Percentiles rank a stretch among this genome's conserved stretches.
Conservation (phyloP, 306 rosid species). For the Lathyrus oleraceus region DNA sequence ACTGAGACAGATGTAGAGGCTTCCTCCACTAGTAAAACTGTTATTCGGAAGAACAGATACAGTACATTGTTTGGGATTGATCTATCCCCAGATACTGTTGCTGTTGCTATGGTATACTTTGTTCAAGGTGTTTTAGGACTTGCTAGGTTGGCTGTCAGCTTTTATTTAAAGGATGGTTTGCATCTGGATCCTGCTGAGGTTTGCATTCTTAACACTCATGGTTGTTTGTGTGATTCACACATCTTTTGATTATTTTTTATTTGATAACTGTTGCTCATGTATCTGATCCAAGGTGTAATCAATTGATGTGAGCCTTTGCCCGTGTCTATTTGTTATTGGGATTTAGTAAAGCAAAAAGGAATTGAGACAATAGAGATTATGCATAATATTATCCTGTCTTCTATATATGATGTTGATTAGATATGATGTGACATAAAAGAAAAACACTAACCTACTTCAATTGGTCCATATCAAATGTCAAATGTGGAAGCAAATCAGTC, state of each 20-base stretch:
- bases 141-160: slow-evolving; percentile 89
- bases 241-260: slow-evolving; percentile 7
- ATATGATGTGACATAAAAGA: background rate
- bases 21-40: slow-evolving; percentile 43
- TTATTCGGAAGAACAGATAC: slow-evolving; percentile 49
- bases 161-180: slow-evolving; percentile 87
- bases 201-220: slow-evolving; percentile 29
- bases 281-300: slow-evolving; percentile 7
- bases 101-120: slow-evolving; percentile 96
- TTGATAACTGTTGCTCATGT: slow-evolving; percentile 7
- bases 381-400: slow-evolving; percentile 9
- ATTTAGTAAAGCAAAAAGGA: background rate
- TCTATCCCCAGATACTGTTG: slow-evolving; percentile 82
- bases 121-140: slow-evolving; percentile 98
- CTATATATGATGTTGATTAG: background rate
- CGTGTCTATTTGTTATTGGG: background rate
- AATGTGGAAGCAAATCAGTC: background rate
- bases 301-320: slow-evolving; percentile 9
- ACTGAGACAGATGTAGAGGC: slow-evolving; percentile 51
- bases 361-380: background rate
- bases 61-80: slow-evolving; percentile 68
- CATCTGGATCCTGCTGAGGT: slow-evolving; percentile 99
- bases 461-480: background rate
- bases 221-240: slow-evolving; percentile 26
- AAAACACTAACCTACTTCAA: background rate